Evolutionary conservation across 192 early-diverging fungal species (phyloP), one percentile per base, ranked within the genome.

Genomic region (Lunasporangiospora selenospora): DNA sequence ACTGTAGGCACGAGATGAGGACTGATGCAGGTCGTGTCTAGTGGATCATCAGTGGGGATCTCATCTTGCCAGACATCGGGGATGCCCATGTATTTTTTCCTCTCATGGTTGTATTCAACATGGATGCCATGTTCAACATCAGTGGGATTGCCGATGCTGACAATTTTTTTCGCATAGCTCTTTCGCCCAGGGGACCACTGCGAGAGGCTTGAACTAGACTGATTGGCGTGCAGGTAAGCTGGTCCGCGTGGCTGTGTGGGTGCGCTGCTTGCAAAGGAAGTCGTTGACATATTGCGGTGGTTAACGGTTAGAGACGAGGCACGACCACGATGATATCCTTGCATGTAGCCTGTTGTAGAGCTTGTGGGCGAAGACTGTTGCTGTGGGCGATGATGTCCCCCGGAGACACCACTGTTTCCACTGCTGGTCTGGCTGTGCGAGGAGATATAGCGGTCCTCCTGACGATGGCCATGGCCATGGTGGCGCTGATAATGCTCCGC

Each of bases 121-220:
- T 84, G 83, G 53, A 84, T 81, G 2, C 83, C 83, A 47, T 84
- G 83, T 53, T 84, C 80, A 33, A 84, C 76, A 39, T 79, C 77
- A 0, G 83, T 84, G 8, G 83, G 83, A 21, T 80, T 80, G 32
- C 83, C 65, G 27, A 84, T 84, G 60, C 78, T 77, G 43, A 82
- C 48, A 63, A 82, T 77, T 40, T 77, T 80, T 50, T 81, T 78
- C 8, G 59, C 37, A 46, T 65, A 75, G 3, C 23, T 53, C 44
- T 81, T 76, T 43, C 58, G 58, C 1, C 58, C 40, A 36, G 67
- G 67, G 3, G 67, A 70, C 67, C 67, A 70, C 29, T 70, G 67
- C 0, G 58, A 41, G 37, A 70, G 36, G 30, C 67, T 70, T 29
- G 67, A 61, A n/a, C 21, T 61, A 8, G 67, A 70, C 6, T 61